Evolutionary conservation across 352 stramenopile species (phyloP), one percentile per base, ranked within the genome.

Genomic region (Phytophthora melonis): DNA sequence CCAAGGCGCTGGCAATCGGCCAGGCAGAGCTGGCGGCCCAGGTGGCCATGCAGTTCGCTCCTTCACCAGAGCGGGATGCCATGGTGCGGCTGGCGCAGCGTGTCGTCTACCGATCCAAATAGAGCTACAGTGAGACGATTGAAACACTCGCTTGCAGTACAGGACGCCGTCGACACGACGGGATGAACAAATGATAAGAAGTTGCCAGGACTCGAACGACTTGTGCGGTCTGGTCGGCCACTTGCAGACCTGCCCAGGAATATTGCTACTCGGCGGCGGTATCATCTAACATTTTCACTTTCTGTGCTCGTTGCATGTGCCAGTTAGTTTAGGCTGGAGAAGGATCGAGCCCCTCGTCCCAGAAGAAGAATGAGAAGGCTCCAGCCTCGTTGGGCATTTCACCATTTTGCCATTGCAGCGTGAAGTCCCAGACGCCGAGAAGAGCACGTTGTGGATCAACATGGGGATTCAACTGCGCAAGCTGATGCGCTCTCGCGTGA

Each of bases 1-100:
- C 97, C 34, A 97, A 98, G 73, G 87, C 97, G 18, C 83, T 99
- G 41, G 98, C 98, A n/a, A 92, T 98, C 65, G 88, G 95, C 62
- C 97, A 99, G 81, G 97, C 96, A 16, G 97, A 99, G 82, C 79
- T 98, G 64, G 97, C 97, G 34, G 98, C 98, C 64, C 93, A 98
- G 64, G 91, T 94, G 10, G 84, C 91, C 18, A 89, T 98, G 72
- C 88, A 96, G 78, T 84, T 98, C 47, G 73, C 87, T 72, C 87
- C 89, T 62, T 97, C 91, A 67, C 78, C 83, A 3, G 90, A 89
- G 58, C 86, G 92, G 18, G 91, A 98, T 75, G 91, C 88, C 47
- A 79, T 98, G 39, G 79, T 98, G 43, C 87, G 88, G 47, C 82
- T 98, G 56, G 93, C 93, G 18, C 87, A 95, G 74, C 75, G 93